Percentiles rank a stretch among this genome's conserved stretches.
These are phyloP conservation scores for Triticum dicoccoides DNA, from an alignment of 176 grass and related monocot genomes.

Conservation along the genomic window DNA sequence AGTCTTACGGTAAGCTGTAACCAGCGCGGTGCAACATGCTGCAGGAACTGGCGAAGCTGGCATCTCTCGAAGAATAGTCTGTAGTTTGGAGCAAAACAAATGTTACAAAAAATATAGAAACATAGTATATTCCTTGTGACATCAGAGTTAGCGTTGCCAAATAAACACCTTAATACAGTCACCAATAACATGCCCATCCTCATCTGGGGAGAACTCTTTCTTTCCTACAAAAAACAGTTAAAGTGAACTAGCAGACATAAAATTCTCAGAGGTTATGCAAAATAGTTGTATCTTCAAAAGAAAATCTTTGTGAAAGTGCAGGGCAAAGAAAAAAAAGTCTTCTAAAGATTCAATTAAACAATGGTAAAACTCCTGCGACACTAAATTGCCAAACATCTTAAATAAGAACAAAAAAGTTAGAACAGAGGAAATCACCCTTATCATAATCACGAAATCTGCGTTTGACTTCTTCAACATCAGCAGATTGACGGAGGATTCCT, in stretches of 20 bases:
- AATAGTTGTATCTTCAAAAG: neutral
- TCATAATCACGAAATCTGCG: constrained; percentile 87
- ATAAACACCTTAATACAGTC: constrained; percentile 96
- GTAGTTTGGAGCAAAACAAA: constrained; percentile 39
- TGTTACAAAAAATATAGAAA: constrained; percentile 16
- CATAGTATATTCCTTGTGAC: neutral
- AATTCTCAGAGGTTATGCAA: neutral
- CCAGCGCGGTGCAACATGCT: constrained; percentile 77
- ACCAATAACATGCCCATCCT: constrained; percentile 97
- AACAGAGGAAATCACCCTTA: constrained; percentile 62
- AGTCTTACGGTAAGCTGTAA: constrained; percentile 84
- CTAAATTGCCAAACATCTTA: constrained; percentile 22
- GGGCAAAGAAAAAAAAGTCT: neutral
- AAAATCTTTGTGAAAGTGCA: neutral
- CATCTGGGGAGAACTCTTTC: constrained; percentile 83
- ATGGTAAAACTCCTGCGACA: neutral
- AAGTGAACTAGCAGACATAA: constrained; percentile 14
- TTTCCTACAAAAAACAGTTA: constrained; percentile 70
- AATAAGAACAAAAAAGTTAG: constrained; percentile 22
- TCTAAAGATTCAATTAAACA: constrained; percentile 12
- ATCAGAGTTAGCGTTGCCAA: constrained; percentile 15
- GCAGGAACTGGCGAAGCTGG: constrained; percentile 83
- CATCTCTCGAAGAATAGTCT: constrained; percentile 93
- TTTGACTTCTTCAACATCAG: constrained; percentile 99
- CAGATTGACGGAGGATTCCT: constrained; percentile 94